Base-by-base conservation (phyloP, 345 rosid species). In the Eucalyptus tenuipes region DNA sequence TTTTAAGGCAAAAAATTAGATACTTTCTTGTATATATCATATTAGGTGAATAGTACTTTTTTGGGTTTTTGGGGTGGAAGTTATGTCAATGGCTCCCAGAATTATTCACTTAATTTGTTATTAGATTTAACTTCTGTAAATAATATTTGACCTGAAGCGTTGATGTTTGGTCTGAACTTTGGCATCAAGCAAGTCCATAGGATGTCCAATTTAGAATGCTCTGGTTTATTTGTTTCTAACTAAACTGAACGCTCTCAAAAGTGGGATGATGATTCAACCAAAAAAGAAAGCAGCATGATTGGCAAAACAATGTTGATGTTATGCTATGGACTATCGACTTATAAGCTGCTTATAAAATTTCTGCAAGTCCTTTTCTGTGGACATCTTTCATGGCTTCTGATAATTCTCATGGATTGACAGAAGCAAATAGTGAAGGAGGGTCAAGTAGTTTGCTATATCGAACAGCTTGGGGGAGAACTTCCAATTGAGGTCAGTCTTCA, bases 351-450 rank as follows among this genome's bases (percentile, higher is more conserved):
- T 37, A 59, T 29, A 8, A 42, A 27, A 31, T 55, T 50, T 20
- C 47, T 20, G 29, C 87, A 49, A 29, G 25, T 24, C 57, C 24
- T 25, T 87, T 27, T 53, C 47, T 42, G 33, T 40, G 81, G 79
- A 87, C 33, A n/a, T 66, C 13, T 89, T 66, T 47, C 42, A 81
- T 86, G 89, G 80, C 44, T 55, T 33, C 86, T 88, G 87, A 88
- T 93, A n/a, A 86, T 49, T 20, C 17, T 89, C 49, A 24, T 88
- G 80, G 88, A 82, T 53, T 49, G 89, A 91, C 95, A 96, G 99
- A 96, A 96, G 91, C 99, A 97, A 91, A 91, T 87, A 61, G 97
- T 96, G 89, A 97, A 94, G 91, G 99, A 97, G 92, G 98, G 99
- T n/a, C 96, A 96, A 93, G 94, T 96, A 87, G 91, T 97, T 27